Conservation (phyloP, 2,329 filamentous ascomycete species). For the Colletotrichum brevisporum region DNA sequence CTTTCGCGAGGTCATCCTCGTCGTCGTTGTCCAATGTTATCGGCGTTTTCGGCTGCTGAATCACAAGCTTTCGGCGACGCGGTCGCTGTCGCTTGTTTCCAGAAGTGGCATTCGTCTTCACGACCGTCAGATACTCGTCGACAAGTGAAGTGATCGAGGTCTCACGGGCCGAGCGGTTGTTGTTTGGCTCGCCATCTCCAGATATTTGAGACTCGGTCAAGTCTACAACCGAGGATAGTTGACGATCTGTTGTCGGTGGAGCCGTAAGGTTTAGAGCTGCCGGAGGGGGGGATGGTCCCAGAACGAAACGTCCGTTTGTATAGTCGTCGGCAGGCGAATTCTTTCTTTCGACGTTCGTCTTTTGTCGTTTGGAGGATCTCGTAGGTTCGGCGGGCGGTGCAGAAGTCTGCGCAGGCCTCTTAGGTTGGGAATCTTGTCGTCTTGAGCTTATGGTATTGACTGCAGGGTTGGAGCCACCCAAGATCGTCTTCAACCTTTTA, state of each 20-base stretch:
- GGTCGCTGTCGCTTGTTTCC: slow-evolving; percentile 1
- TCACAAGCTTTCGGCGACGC: not conserved
- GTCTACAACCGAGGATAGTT: slow-evolving; percentile 9
- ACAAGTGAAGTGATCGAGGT: not conserved
- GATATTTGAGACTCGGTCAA: slow-evolving; percentile 26
- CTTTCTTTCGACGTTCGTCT: slow-evolving; percentile 5
- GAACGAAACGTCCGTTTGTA: not conserved
- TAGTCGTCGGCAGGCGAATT: not conserved
- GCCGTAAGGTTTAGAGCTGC: not conserved
- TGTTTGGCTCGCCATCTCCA: slow-evolving; percentile 24
- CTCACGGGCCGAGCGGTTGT: slow-evolving; percentile 19
- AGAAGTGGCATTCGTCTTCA: not conserved
- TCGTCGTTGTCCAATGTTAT: not conserved
- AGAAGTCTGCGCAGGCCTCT: slow-evolving; percentile 14
- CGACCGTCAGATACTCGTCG: not conserved
- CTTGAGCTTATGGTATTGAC: slow-evolving; percentile 13
- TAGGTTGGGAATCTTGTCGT: slow-evolving; percentile 5
- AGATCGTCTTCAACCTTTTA: not conserved
- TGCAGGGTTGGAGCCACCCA: not conserved
- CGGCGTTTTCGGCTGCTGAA: not conserved
- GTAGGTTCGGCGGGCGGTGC: slow-evolving; percentile 6
- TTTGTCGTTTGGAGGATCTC: slow-evolving; percentile 33
- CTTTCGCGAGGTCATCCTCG: slow-evolving; percentile 3
- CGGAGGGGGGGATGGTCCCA: not conserved
- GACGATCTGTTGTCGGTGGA: not conserved